Base-by-base conservation (phyloP, 225 moss, liverwort and hornwort species). In the Physcomitrellopsis africana region DNA sequence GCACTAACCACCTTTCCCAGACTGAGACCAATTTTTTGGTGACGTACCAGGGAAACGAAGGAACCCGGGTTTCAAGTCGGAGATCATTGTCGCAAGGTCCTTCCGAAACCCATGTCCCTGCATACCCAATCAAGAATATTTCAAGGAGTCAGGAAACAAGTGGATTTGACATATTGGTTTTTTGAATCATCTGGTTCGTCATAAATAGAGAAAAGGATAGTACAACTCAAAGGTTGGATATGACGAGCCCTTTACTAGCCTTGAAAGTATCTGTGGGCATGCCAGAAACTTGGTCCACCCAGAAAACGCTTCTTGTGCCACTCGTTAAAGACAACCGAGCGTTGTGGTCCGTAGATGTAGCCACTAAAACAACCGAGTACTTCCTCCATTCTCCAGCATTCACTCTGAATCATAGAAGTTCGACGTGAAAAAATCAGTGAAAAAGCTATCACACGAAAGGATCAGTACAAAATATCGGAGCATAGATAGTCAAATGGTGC, bases 201-300 rank as follows among this genome's bases (percentile, higher is more conserved):
- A 37, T 37, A 1, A 37, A 5, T 37, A 5, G 32, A 37, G 32
- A 37, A 7, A 37, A 37, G 32, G 32, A 37, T 37, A 37, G 7
- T 37, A 0, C 46, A 43, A 57, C 15, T 10, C 16, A 10, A 8
- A 68, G 18, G 11, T 27, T 18, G n/a, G 7, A 54, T 54, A n/a
- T 11, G 8, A 47, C 14, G n/a, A 55, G 11, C 16, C 11, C 1
- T 19, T 14, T 3, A 32, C 42, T 56, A 24, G 90, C 93, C 91
- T 91, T 93, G 83, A 73, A 93, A 1, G 91, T 91, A 11, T 91
- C 80, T 11, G 79, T 65, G 23, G 91, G 91, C 67, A 88, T 78
- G 48, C 87, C 91, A 11, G 93, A 93, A 18, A 93, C 87, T 62
- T 91, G 91, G 54, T 93, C 93, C 43, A 93, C 9, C 93, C 93